Evolutionary conservation across 306 rosid genomes (phyloP).

Genomic region (Cicer pinnatifidum): DNA sequence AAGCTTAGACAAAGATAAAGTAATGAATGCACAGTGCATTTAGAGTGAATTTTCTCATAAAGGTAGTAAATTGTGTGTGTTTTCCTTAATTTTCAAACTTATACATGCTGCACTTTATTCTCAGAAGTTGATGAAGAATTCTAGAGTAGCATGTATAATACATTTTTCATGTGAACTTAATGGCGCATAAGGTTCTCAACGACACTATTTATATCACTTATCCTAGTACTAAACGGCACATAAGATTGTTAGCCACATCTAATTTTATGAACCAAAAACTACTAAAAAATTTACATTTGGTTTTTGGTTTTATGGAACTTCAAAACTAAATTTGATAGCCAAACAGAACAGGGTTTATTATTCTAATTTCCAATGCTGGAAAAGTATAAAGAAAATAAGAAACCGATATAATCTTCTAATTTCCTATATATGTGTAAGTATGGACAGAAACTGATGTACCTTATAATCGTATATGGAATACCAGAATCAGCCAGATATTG

Average conservation of each 20-base stretch:
- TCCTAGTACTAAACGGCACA: too few species aligned
- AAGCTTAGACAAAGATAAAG: not conserved
- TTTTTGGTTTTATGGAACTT: too few species aligned
- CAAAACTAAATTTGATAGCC: too few species aligned
- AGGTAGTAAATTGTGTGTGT: not conserved
- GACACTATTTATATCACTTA: too few species aligned
- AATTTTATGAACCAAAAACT: too few species aligned
- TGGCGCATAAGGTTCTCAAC: too few species aligned
- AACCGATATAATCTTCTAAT: too few species aligned
- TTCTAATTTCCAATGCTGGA: too few species aligned
- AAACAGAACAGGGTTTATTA: too few species aligned
- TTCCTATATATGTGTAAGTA: not conserved
- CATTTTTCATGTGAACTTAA: not conserved
- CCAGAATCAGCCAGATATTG: constrained; percentile 93
- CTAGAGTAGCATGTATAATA: not conserved
- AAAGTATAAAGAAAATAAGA: too few species aligned
- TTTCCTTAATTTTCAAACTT: not conserved
- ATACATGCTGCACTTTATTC: not conserved
- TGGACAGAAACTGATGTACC: constrained; percentile 52
- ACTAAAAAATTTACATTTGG: too few species aligned
- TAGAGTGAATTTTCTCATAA: not conserved
- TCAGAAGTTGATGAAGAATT: not conserved
- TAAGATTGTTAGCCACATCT: too few species aligned
- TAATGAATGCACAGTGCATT: not conserved
- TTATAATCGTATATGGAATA: constrained; percentile 85